Conservation (phyloP, 345 rosid species). For the Brassica carinata region DNA sequence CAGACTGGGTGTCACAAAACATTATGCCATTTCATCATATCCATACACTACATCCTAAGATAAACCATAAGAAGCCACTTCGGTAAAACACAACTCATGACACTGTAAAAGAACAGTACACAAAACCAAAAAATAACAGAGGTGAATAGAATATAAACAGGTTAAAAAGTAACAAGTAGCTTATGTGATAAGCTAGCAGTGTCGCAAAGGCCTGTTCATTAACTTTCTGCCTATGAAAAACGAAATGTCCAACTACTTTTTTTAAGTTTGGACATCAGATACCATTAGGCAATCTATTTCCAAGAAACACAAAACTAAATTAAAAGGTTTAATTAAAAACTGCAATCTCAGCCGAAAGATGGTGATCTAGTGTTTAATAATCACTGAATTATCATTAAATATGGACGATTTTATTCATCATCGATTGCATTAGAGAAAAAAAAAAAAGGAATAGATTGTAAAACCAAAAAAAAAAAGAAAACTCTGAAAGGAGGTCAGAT, state of each 20-base stretch:
- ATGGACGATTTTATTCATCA: slow-evolving; percentile 56
- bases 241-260: neutral
- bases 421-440: slow-evolving; percentile 48
- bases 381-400: slow-evolving; percentile 51
- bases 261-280: neutral
- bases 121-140: neutral
- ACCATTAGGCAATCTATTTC: neutral
- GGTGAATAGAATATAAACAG: neutral
- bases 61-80: too few relatives aligned
- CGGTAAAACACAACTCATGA: too few relatives aligned
- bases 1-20: slow-evolving; percentile 68
- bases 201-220: slow-evolving; percentile 16
- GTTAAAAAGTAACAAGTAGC: slow-evolving; percentile 11
- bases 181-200: slow-evolving; percentile 5
- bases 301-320: neutral
- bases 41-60: neutral
- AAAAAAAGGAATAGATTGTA: neutral
- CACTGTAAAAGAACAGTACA: too few relatives aligned
- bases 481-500: neutral
- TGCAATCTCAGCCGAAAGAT: slow-evolving; percentile 93
- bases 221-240: neutral
- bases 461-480: neutral
- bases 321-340: neutral
- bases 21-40: slow-evolving; percentile 48
- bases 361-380: slow-evolving; percentile 61